Evolutionary conservation across 2,329 filamentous ascomycete species (phyloP), one percentile per base, ranked within the genome.

Genomic region (Orbilia brochopaga): DNA sequence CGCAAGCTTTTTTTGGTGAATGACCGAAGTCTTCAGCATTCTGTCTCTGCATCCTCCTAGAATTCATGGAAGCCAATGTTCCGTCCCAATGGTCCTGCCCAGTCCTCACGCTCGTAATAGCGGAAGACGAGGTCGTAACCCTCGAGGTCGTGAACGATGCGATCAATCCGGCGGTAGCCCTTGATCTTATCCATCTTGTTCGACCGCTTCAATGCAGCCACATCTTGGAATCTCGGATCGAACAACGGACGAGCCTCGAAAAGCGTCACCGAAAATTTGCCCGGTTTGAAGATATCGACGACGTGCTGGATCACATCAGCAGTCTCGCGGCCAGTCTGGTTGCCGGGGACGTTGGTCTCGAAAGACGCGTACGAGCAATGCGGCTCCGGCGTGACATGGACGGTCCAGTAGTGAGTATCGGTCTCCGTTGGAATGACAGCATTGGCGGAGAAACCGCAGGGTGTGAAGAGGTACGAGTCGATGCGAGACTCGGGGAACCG

Each of bases 331-430:
- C 92, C 92, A 64, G 87, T 91, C 81, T 96, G 91, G 3, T 87
- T 88, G 24, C 91, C 90, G 1, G 94, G 94, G 2, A 99, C 93
- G 76, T 97, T 99, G 75, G 94, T 97, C 83, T 99, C 94, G 78
- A 99, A 99, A 1, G 92, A 97, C 37, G 94, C 94, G 79, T 96
- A 99, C 3, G 92, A 97, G 83, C 93, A 99, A 77, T 96, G 88
- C 13, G 93, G 91, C 83, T 99, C 94, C 0, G 94, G 94, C 0
- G 94, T 99, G 75, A 99, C 94, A 78, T 99, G 94, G 23, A 99
- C 94, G 0, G 93, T 99, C 81, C 97, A 99, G 82, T 99, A 99
- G 81, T 97, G 92, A 44, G 86, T 89, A 2, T 83, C 82, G 13
- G 85, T 82, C 0, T 90, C 87, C 54, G 91, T 88, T 5, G 94